Conservation (phyloP, 176 grass and related monocot genomes). For the Oryza officinalis region DNA sequence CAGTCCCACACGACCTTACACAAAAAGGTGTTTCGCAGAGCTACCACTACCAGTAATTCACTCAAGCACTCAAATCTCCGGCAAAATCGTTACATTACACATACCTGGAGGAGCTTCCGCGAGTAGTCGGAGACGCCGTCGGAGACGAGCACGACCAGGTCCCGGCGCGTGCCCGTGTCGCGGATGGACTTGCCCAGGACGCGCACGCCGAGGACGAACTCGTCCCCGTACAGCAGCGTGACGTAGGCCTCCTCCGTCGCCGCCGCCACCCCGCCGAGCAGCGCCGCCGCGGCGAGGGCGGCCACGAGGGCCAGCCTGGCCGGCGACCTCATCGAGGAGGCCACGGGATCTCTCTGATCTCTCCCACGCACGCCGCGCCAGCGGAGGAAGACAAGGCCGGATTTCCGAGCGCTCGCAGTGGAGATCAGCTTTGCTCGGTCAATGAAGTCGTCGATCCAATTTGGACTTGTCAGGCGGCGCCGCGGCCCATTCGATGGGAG, state of each 20-base stretch:
- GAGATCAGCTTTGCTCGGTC: conserved; percentile 24
- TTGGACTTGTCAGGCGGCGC: conserved; percentile 19
- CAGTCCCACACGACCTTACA: not conserved
- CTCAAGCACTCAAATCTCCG: not conserved
- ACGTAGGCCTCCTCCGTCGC: conserved; percentile 80
- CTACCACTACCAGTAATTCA: conserved; percentile 11
- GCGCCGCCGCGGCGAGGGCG: conserved; percentile 27
- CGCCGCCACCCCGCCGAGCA: conserved; percentile 27
- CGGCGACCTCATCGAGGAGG: conserved; percentile 31
- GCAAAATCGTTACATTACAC: not conserved
- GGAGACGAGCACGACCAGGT: conserved; percentile 94
- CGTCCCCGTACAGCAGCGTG: conserved; percentile 90
- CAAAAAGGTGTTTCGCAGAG: not conserved
- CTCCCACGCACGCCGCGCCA: not conserved
- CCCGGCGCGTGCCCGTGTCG: conserved; percentile 62
- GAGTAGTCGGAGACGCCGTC: conserved; percentile 87
- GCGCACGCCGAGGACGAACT: conserved; percentile 90
- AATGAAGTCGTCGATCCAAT: conserved; percentile 1
- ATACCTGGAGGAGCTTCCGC: conserved; percentile 63
- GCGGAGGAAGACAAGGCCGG: not conserved
- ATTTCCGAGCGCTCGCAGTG: not conserved
- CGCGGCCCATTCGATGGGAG: not conserved
- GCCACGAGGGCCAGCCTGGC: conserved; percentile 33
- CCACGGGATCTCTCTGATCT: conserved; percentile 26
- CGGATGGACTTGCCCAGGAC: conserved; percentile 90